phyloP scores from a whole-genome alignment of 2,329 filamentous ascomycete species.

The Dendrostoma leiphaemia region DNA sequence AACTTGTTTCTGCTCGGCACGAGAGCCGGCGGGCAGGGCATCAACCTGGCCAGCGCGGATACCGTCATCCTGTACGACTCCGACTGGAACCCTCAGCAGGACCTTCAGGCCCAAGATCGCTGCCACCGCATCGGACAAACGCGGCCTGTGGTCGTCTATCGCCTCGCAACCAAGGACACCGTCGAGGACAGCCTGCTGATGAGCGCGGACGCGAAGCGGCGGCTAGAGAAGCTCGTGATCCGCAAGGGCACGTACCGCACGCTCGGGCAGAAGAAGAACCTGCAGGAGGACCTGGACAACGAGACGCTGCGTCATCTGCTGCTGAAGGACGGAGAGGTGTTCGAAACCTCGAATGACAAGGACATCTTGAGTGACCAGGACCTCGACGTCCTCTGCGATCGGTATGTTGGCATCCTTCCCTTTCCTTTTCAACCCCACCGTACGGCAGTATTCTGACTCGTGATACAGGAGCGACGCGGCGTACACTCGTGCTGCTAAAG shows the following conservation, averaged over 20 bases:
- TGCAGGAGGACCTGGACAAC: constrained; percentile 53
- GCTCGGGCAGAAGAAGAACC: constrained; percentile 60
- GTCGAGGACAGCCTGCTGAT: constrained; percentile 86
- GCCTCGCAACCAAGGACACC: constrained; percentile 88
- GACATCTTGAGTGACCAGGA: constrained; percentile 74
- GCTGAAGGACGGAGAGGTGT: constrained; percentile 69
- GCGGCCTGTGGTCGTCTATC: constrained; percentile 86
- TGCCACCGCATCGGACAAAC: constrained; percentile 94
- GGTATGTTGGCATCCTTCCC: constrained; percentile 34
- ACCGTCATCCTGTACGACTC: constrained; percentile 88
- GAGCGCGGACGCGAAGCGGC: constrained; percentile 86
- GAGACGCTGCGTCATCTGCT: constrained; percentile 62
- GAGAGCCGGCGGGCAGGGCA: constrained; percentile 88
- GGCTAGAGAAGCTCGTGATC: constrained; percentile 92
- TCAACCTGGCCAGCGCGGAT: constrained; percentile 88
- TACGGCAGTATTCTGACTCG: background rate
- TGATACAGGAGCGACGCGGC: constrained; percentile 52
- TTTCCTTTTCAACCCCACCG: too few species aligned
- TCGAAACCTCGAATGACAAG: constrained; percentile 55
- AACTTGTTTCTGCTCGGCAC: constrained; percentile 88
- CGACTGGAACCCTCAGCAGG: constrained; percentile 95
- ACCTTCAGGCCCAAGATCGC: constrained; percentile 93
- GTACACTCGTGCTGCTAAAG: constrained; percentile 72
- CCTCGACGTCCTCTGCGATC: constrained; percentile 74
- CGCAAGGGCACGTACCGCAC: constrained; percentile 83